A percentile compares a stretch with the other conserved stretches of the same genome.
These are phyloP conservation scores for Suillus subalutaceus DNA, from an alignment of 768 basidiomycete genomes.

Conservation along the genomic window DNA sequence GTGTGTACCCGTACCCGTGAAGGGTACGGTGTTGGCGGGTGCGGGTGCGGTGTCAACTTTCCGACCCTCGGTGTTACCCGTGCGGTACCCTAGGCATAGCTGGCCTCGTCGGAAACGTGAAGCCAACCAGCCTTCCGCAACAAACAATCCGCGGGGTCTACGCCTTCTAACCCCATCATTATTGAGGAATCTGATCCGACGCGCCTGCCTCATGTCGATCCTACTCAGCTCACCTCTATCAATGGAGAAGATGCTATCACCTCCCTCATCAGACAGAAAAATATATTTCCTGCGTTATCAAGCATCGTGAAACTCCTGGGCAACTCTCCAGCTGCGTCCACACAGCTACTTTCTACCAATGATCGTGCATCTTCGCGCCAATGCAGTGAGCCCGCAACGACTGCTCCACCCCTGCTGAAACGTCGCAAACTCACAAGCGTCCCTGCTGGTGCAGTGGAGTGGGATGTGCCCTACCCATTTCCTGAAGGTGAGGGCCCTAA, in stretches of 20 bases:
- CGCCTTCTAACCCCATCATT: constrained; percentile 67
- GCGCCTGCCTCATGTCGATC: constrained; percentile 38
- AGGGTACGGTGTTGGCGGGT: no score
- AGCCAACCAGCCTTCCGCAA: constrained; percentile 52
- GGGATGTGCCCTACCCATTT: constrained; percentile 86
- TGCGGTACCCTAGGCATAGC: no score
- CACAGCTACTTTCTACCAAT: constrained; percentile 13
- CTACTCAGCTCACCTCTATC: constrained; percentile 24
- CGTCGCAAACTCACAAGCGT: constrained; percentile 66
- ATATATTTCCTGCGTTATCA: constrained; percentile 65
- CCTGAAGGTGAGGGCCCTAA: constrained; percentile 68
- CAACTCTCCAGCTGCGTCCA: constrained; percentile 33
- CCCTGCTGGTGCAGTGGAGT: constrained; percentile 79
- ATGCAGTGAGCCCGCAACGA: neutral
- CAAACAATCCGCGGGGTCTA: constrained; percentile 52
- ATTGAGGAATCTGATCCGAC: constrained; percentile 57
- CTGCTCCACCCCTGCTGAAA: constrained; percentile 42
- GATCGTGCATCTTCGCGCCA: constrained; percentile 1
- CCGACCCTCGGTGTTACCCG: no score
- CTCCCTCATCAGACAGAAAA: constrained; percentile 62
- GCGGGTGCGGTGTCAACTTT: no score
- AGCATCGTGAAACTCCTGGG: constrained; percentile 59
- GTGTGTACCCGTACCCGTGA: no score
- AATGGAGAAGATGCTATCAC: constrained; percentile 28
- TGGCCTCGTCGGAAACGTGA: constrained; percentile 68